Evolutionary conservation across 345 rosid species (phyloP).

Genomic region (Turritis glabra): DNA sequence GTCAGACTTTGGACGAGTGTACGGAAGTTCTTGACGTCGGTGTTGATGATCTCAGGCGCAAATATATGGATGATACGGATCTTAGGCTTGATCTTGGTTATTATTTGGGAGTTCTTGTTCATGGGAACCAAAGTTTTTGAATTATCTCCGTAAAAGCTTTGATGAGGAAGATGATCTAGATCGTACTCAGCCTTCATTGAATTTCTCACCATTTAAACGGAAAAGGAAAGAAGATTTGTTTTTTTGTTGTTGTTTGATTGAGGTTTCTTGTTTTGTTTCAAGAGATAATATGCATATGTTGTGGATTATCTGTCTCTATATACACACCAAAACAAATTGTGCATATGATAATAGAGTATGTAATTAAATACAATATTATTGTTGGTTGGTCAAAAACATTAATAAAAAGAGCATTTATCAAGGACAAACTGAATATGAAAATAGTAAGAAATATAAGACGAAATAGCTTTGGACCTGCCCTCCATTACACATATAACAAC

Average conservation of each 20-base stretch:
- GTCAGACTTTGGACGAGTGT: constrained; percentile 87
- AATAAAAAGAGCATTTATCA: neutral
- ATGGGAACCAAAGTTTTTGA: constrained; percentile 39
- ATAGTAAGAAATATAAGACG: neutral
- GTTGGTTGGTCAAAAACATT: constrained; percentile 26
- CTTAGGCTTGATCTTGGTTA: constrained; percentile 71
- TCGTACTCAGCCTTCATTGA: constrained; percentile 29
- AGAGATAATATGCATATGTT: constrained; percentile 19
- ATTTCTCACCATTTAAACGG: constrained; percentile 26
- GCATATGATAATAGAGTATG: neutral
- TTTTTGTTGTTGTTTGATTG: constrained; percentile 1
- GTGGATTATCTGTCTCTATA: constrained; percentile 24
- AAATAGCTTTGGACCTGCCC: constrained; percentile 25
- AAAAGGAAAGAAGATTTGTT: neutral
- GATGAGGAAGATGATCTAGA: constrained; percentile 24
- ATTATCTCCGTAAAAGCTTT: constrained; percentile 26
- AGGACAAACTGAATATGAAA: constrained; percentile 21
- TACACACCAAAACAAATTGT: constrained; percentile 13
- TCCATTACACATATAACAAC: constrained; percentile 27
- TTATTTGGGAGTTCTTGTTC: constrained; percentile 51
- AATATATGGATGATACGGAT: constrained; percentile 81
- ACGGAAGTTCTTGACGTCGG: constrained; percentile 83
- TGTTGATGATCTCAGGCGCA: constrained; percentile 94
- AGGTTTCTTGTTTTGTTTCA: constrained; percentile 14
- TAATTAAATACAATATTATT: constrained; percentile 24